phyloP scores from a whole-genome alignment of 805 yeast species.

The Kuraishia cidri region DNA sequence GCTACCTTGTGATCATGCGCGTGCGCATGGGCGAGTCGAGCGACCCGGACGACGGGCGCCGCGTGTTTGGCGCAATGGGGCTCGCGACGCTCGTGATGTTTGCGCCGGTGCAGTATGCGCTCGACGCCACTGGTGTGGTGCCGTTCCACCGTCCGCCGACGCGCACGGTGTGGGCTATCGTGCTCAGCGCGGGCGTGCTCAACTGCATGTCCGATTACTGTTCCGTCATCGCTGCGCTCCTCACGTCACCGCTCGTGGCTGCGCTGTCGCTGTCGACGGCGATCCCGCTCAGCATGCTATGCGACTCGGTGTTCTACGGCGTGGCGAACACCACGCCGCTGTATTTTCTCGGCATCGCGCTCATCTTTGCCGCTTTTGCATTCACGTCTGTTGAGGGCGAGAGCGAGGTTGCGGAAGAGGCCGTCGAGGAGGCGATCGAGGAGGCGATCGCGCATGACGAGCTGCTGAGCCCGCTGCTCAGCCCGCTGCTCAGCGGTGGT shows the following conservation, averaged over 20 bases:
- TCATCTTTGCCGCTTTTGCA: slow-evolving; percentile 36
- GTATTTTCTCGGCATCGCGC: slow-evolving; percentile 36
- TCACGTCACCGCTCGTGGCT: slow-evolving; percentile 45
- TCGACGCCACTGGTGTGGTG: slow-evolving; percentile 28
- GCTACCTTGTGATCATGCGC: slow-evolving; percentile 33
- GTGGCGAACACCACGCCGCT: slow-evolving; percentile 17
- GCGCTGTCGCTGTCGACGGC: slow-evolving; percentile 41
- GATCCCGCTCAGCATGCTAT: slow-evolving; percentile 41
- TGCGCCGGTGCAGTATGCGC: slow-evolving; percentile 26
- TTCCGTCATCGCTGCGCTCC: slow-evolving; percentile 39
- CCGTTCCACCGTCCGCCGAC: slow-evolving; percentile 31
- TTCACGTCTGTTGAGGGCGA: slow-evolving; percentile 36
- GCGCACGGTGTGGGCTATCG: slow-evolving; percentile 18
- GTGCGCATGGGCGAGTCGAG: slow-evolving; percentile 33
- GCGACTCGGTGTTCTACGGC: slow-evolving; percentile 31
- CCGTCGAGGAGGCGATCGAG: slow-evolving; percentile 37
- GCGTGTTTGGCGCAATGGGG: slow-evolving; percentile 39
- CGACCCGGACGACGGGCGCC: slow-evolving; percentile 33
- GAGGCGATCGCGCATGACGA: slow-evolving; percentile 39
- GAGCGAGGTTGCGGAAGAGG: slow-evolving; percentile 32
- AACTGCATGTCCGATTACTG: slow-evolving; percentile 40
- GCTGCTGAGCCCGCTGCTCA: slow-evolving; percentile 32
- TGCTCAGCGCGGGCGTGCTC: slow-evolving; percentile 31
- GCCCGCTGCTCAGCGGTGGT: slow-evolving; percentile 20
- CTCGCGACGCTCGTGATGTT: slow-evolving; percentile 27